phyloP scores from a whole-genome alignment of 768 basidiomycete species.

The Tricholoma bakamatsutake region DNA sequence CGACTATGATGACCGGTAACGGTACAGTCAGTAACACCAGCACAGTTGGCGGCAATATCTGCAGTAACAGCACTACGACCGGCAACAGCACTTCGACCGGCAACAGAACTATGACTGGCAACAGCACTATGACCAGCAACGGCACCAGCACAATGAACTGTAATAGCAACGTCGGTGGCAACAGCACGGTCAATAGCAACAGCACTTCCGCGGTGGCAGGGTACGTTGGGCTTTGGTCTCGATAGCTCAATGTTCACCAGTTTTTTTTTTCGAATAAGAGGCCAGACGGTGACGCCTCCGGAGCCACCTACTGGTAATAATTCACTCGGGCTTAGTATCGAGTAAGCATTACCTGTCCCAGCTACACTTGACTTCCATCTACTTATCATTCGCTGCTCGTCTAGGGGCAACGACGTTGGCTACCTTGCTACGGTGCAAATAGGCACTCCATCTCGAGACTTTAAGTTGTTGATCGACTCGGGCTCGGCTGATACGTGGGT shows the following conservation, averaged over 20 bases:
- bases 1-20: neutral
- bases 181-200: neutral
- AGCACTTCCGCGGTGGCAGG: neutral
- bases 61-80: neutral
- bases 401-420: conserved; percentile 39
- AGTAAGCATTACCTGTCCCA: conserved; percentile 34
- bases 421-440: conserved; percentile 56
- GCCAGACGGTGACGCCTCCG: conserved; percentile 31
- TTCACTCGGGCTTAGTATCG: conserved; percentile 65
- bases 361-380: neutral
- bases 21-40: conserved; percentile 3
- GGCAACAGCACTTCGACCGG: neutral
- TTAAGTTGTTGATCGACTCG: conserved; percentile 61
- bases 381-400: neutral
- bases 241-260: neutral
- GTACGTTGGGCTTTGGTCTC: neutral
- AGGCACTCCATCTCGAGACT: conserved; percentile 58
- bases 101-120: neutral
- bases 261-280: conserved; percentile 1
- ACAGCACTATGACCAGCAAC: conserved; percentile 2
- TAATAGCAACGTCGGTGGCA: too few species aligned
- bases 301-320: conserved; percentile 34
- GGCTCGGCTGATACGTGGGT: conserved; percentile 70
- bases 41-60: conserved; percentile 1
- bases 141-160: neutral